Evolutionary conservation across 2,329 filamentous ascomycete genomes (phyloP).

Genomic region (Aspergillus brasiliensis): DNA sequence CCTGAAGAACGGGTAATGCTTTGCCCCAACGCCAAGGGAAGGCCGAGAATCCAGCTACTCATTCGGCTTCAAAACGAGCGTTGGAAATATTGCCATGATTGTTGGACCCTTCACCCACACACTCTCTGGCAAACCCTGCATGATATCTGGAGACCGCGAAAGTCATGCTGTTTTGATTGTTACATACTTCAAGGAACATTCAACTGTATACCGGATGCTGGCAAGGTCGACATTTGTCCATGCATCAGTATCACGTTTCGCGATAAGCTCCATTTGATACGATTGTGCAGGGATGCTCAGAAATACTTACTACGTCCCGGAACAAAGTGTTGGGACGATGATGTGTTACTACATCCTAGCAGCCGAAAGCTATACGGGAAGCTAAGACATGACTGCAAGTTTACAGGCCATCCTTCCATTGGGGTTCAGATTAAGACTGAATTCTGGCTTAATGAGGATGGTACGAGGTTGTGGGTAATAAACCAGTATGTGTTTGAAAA

Average conservation of each 20-base stretch:
- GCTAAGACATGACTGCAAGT: not conserved
- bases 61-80: not conserved
- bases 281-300: not conserved
- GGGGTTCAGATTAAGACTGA: not conserved
- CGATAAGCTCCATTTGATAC: not conserved
- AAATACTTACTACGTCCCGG: not conserved
- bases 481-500: not conserved
- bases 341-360: not conserved
- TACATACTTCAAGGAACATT: not conserved
- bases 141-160: not conserved
- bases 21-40: not conserved
- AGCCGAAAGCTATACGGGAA: not conserved
- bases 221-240: not conserved
- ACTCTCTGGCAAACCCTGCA: not conserved
- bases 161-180: not conserved
- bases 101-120: not conserved
- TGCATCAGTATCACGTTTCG: not conserved
- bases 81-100: not conserved
- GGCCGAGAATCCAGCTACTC: not conserved
- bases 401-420: not conserved
- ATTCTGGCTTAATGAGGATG: not conserved
- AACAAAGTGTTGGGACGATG: not conserved
- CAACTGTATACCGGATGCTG: not conserved
- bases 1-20: not conserved
- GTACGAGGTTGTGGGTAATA: not conserved